Evolutionary conservation across 306 rosid species (phyloP).

Genomic region (Cucurbita maxima): DNA sequence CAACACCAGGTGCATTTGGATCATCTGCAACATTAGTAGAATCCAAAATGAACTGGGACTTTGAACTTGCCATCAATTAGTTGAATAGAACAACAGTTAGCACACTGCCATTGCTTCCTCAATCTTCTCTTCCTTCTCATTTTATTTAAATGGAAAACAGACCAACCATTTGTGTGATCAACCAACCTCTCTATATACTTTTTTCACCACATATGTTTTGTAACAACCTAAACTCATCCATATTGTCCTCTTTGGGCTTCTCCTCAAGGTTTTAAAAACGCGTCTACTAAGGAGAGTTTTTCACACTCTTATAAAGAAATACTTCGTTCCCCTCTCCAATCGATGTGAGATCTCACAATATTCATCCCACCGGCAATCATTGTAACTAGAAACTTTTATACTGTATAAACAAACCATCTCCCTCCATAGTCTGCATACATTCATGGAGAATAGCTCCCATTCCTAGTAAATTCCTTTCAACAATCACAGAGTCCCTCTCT

Average conservation of each 20-base stretch:
- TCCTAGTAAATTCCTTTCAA: not conserved
- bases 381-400: not conserved
- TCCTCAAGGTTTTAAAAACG: no score
- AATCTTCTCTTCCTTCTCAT: not conserved
- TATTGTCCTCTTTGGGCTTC: no score
- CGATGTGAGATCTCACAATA: no score
- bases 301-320: no score
- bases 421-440: not conserved
- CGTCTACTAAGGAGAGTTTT: no score
- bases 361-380: not conserved
- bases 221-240: no score
- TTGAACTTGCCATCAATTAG: not conserved
- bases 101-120: not conserved
- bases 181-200: not conserved
- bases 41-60: not conserved
- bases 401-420: not conserved
- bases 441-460: not conserved
- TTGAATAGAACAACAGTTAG: not conserved
- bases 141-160: not conserved
- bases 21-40: conserved; percentile 32
- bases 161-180: not conserved
- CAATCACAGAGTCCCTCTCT: not conserved
- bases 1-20: conserved; percentile 52
- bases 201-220: not conserved
- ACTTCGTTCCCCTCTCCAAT: no score